Conservation (phyloP, 306 rosid genomes). For the Arachis hypogaea region DNA sequence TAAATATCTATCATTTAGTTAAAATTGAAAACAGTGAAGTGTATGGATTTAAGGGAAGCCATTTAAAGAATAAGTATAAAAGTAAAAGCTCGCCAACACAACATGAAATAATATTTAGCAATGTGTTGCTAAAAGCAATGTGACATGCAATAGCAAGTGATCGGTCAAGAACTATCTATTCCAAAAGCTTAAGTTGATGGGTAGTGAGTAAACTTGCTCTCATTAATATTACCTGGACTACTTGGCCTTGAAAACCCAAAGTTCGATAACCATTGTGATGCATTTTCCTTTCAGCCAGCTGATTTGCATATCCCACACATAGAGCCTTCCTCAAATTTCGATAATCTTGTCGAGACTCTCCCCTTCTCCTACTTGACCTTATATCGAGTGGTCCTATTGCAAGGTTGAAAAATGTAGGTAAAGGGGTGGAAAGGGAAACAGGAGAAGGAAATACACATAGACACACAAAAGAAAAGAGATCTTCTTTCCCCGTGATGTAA, state of each 20-base stretch:
- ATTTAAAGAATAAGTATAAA: constrained; percentile 25
- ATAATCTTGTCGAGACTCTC: constrained; percentile 57
- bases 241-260: constrained; percentile 83
- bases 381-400: constrained; percentile 68
- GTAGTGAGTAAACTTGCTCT: not conserved
- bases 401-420: constrained; percentile 20
- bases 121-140: constrained; percentile 20
- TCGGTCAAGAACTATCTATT: not conserved
- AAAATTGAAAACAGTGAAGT: constrained; percentile 24
- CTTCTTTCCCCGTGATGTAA: constrained; percentile 1
- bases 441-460: constrained; percentile 20
- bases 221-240: constrained; percentile 73
- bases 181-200: too few relatives aligned
- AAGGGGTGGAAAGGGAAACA: constrained; percentile 18
- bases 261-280: constrained; percentile 97
- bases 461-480: not conserved
- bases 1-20: constrained; percentile 9
- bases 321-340: constrained; percentile 82
- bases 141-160: constrained; percentile 23
- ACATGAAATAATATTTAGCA: not conserved
- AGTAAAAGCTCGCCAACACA: not conserved
- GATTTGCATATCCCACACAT: constrained; percentile 92
- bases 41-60: constrained; percentile 25
- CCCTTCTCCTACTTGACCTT: constrained; percentile 52
- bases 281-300: constrained; percentile 95